These are phyloP conservation scores for Citrus unshiu DNA, from an alignment of 345 rosid species.

Conservation along the genomic window DNA sequence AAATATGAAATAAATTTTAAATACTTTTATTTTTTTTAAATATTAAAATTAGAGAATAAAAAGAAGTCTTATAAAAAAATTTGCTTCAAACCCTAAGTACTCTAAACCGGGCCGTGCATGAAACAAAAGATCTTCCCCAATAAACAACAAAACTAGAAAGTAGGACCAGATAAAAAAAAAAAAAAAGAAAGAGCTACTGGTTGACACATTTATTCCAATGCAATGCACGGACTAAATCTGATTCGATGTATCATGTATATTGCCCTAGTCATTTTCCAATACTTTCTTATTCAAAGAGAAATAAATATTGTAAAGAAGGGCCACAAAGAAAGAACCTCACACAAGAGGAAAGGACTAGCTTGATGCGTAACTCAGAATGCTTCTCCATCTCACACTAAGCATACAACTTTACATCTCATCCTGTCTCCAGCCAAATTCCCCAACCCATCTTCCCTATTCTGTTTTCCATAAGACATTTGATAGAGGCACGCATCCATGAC, in stretches of 20 bases:
- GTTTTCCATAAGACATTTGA: neutral
- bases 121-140: too few species aligned
- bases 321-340: neutral
- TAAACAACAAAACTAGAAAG: too few species aligned
- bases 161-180: too few species aligned
- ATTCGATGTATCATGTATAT: neutral
- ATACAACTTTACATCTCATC: neutral
- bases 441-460: neutral
- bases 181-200: too few species aligned
- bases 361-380: constrained; percentile 9
- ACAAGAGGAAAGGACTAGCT: constrained; percentile 15
- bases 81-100: too few species aligned
- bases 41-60: too few species aligned
- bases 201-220: neutral
- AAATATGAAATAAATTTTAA: too few species aligned
- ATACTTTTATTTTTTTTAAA: too few species aligned
- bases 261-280: neutral
- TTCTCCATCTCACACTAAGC: neutral
- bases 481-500: neutral
- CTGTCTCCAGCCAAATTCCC: neutral
- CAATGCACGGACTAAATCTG: neutral
- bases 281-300: neutral
- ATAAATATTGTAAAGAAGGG: neutral
- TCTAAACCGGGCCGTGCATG: too few species aligned
- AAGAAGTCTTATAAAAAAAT: too few species aligned